Conservation (phyloP, 306 rosid species). For the Lupinus albus region DNA sequence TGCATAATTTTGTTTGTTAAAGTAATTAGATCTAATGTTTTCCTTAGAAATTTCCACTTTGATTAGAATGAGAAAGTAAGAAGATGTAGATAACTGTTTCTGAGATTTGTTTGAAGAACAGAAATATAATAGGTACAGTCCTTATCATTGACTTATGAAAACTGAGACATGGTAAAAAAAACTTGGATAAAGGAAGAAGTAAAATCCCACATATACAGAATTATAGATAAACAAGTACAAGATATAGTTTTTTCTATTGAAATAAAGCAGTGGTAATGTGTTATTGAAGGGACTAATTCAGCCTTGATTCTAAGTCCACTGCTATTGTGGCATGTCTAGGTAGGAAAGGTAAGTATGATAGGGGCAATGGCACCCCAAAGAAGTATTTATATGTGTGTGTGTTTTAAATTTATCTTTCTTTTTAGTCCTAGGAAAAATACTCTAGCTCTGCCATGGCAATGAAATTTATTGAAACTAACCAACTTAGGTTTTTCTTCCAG, state of each 20-base stretch:
- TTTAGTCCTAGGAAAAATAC: too few species aligned
- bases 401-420: too few species aligned
- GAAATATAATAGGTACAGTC: conserved; percentile 3
- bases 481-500: neutral
- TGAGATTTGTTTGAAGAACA: conserved; percentile 1
- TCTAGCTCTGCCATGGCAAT: neutral
- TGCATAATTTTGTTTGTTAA: neutral
- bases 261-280: neutral
- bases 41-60: neutral
- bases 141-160: neutral
- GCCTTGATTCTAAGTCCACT: neutral
- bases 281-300: neutral
- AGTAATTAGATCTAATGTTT: neutral
- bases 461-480: too few species aligned
- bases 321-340: neutral
- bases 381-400: too few species aligned
- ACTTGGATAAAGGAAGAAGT: neutral
- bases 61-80: neutral
- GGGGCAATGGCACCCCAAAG: too few species aligned
- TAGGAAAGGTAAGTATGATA: too few species aligned
- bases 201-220: neutral
- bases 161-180: neutral
- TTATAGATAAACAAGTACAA: neutral
- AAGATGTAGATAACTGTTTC: neutral
- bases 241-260: neutral